Base-by-base conservation (phyloP, 2,329 filamentous ascomycete species). In the Calonectria montana region DNA sequence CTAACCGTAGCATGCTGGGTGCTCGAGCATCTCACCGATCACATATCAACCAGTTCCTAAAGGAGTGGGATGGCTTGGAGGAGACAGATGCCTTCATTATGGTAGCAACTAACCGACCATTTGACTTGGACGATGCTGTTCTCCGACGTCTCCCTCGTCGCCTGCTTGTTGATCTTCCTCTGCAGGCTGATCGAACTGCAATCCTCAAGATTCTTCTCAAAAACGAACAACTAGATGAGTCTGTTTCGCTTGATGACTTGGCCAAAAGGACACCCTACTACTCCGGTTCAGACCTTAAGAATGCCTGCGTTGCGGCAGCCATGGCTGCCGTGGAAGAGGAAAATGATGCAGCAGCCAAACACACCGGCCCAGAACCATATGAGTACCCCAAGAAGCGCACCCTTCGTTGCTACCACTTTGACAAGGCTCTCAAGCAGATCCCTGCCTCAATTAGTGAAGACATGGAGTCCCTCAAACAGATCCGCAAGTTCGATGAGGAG, bases 61-160 rank as follows among this genome's bases (percentile, higher is more conserved):
- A 95, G 66, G 96, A 98, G 82, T 98, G 96, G 97, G 97, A 98
- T 78, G 97, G 97, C 13, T 93, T 98, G 87, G 87, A 87, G 66
- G 93, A 94, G 77, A 90, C 92, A 57, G 94, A 93, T 21, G 95
- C 96, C 3, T 98, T 99, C 82, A 96, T 99, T 83, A 98, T 99
- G 95, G 95, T 98, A 0, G 96, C 97, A 31, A 98, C 96, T 10
- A 98, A 99, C 83, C 89, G 96, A 12, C 97, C 97, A 0, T 98
- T 97, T 79, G 97, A 98, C 80, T 90, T 99, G 1, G 97, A 99
- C 79, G 94, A 97, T 77, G 94, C 94, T 12, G 93, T 97, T 12
- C 88, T 97, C 55, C 89, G 94, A n/a, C 89, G 94, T 15, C 85
- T 96, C 25, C 94, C 94, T 2, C 87, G 94, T 66, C 90, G 93